Conservation (phyloP, 1,284 basidiomycete species). For the Sporisorium reilianum region DNA sequence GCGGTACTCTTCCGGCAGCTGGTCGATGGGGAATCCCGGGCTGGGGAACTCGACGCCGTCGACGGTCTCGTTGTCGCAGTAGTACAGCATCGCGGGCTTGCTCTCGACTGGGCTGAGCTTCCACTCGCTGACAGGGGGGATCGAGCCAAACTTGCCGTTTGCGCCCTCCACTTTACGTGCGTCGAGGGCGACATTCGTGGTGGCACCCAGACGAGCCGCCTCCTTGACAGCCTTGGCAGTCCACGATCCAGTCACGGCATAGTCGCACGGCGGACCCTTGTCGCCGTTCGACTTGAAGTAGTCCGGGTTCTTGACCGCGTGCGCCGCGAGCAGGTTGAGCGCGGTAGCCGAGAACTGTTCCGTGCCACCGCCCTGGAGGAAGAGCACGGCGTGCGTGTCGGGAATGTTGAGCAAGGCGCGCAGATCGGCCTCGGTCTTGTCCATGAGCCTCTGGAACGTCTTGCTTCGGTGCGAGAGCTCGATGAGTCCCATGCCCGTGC, state of each 20-base stretch:
- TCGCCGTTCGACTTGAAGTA: slow-evolving; percentile 48
- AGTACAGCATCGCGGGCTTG: slow-evolving; percentile 90
- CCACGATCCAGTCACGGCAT: slow-evolving; percentile 66
- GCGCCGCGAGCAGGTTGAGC: slow-evolving; percentile 64
- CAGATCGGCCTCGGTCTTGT: slow-evolving; percentile 64
- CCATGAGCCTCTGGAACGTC: slow-evolving; percentile 63
- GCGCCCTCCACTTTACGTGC: slow-evolving; percentile 50
- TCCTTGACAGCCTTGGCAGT: slow-evolving; percentile 66
- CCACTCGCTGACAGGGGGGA: slow-evolving; percentile 82
- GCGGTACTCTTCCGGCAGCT: slow-evolving; percentile 74
- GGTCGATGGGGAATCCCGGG: slow-evolving; percentile 86
- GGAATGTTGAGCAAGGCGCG: slow-evolving; percentile 60
- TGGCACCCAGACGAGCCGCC: slow-evolving; percentile 56
- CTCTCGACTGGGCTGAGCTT: slow-evolving; percentile 75
- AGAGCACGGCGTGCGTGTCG: slow-evolving; percentile 63
- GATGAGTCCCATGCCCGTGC: slow-evolving; percentile 65
- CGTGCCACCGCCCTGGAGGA: slow-evolving; percentile 67
- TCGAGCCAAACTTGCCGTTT: slow-evolving; percentile 76
- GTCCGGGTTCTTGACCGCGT: slow-evolving; percentile 60
- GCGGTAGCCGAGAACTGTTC: slow-evolving; percentile 67
- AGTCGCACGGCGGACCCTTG: slow-evolving; percentile 64
- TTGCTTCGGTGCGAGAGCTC: slow-evolving; percentile 67
- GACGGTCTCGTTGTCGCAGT: slow-evolving; percentile 99
- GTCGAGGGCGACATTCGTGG: slow-evolving; percentile 59
- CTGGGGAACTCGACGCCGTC: slow-evolving; percentile 91